Base-by-base conservation (phyloP, 2,329 filamentous ascomycete genomes). In the Achaetomium macrosporum region DNA sequence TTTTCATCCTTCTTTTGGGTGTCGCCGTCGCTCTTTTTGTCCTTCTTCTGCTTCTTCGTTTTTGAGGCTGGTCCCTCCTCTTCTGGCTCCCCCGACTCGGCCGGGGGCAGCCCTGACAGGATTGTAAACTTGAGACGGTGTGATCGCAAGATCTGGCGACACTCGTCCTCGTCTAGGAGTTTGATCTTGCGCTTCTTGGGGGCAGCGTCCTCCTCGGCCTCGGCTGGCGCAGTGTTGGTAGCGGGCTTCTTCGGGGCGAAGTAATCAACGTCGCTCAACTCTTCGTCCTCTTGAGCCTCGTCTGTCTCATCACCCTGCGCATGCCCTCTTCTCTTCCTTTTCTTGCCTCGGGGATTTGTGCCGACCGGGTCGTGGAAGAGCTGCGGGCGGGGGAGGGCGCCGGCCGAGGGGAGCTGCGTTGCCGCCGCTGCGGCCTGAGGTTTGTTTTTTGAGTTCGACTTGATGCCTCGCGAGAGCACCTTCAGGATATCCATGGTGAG, bases 111-210 rank as follows among this genome's bases (percentile, higher is more conserved):
- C 40, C 76, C 76, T 20, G 80, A 81, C n/a, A 96, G 72, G 45
- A 95, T 74, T 0, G 87, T 88, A 37, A 95, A 79, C 68, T 96
- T 96, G 59, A 96, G 76, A 58, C 90, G 87, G 69, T 96, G 90
- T 52, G 83, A 85, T 56, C 84, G 84, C 56, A 96, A 71, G 11
- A 92, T 75, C 55, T 84, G 81, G 61, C 85, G 84, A 61, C 88
- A 85, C 65, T 91, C 82, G 52, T 86, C 84, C 62, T 87, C 78
- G 61, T 82, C 80, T 61, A 90, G 76, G 11, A 70, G 64, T 29
- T 66, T 65, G 16, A 60, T 61, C 48, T 70, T 66, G 48, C 65
- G 65, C 15, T 66, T 62, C 33, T 64, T 59, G 48, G 43, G 16
- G 9, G 33, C 50, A 15, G 15, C 3, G 35, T 63, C 60, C 20